These are phyloP conservation scores for Tylopilus rubrobrunneus DNA, from an alignment of 768 basidiomycete genomes.

Conservation along the genomic window DNA sequence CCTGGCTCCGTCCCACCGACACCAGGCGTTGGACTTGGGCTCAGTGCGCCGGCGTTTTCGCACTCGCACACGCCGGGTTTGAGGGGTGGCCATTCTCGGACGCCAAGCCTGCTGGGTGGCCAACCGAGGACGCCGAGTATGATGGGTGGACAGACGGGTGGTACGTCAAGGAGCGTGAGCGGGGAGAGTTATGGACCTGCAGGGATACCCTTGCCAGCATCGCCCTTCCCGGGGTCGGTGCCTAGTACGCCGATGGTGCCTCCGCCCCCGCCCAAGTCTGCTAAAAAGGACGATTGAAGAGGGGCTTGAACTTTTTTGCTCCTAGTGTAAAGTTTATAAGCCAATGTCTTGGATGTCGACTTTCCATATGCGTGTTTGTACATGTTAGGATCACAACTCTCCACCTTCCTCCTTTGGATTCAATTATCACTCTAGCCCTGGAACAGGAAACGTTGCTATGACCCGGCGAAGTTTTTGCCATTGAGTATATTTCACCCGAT, in stretches of 20 bases:
- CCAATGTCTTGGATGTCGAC: too few species aligned
- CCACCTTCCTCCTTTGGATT: too few species aligned
- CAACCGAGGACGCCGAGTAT: neutral
- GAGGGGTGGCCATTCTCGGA: slow-evolving; percentile 15
- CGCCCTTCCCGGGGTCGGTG: slow-evolving; percentile 19
- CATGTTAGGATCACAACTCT: neutral
- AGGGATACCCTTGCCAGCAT: slow-evolving; percentile 16
- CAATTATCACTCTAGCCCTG: too few species aligned
- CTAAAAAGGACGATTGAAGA: slow-evolving; percentile 20
- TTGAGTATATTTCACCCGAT: too few species aligned
- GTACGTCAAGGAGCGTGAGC: slow-evolving; percentile 9
- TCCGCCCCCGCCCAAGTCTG: slow-evolving; percentile 19
- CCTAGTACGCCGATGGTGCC: slow-evolving; percentile 16
- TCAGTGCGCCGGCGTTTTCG: slow-evolving; percentile 24
- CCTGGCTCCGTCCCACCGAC: slow-evolving; percentile 27
- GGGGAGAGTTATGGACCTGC: slow-evolving; percentile 11
- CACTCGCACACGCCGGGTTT: slow-evolving; percentile 14
- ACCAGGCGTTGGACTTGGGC: slow-evolving; percentile 28
- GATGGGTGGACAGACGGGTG: neutral
- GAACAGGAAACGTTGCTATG: too few species aligned
- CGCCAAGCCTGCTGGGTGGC: slow-evolving; percentile 23
- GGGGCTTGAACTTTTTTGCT: neutral
- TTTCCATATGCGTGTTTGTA: neutral
- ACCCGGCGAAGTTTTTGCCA: too few species aligned
- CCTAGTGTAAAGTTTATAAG: neutral